Base-by-base conservation (phyloP, 495 filamentous ascomycete genomes). In the Xanthoparmelia taractica region DNA sequence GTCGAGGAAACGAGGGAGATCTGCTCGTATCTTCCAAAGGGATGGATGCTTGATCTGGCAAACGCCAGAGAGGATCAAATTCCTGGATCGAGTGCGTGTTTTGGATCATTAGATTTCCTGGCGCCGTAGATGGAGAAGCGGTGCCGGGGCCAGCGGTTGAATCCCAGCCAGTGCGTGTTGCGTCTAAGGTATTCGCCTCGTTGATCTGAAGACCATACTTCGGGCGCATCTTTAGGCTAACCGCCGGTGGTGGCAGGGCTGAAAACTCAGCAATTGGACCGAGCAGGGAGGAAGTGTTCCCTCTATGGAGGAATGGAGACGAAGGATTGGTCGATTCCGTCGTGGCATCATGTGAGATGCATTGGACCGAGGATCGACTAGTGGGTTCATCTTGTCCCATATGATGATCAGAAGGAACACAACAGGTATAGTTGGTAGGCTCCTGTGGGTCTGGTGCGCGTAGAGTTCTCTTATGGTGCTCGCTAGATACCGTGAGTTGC, bases 221-320 rank as follows among this genome's bases (percentile, higher is more conserved):
- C 27, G 38, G 48, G 13, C 20, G 31, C 6, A 36, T 20, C 27
- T 7, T 31, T 15, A 18, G 25, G 20, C 25, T 3, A 25, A 45
- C 20, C n/a, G 60, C 48, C 34, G 60, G 37, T 56, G 60, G 60
- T 55, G 60, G 37, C 18, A 62, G 60, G 54, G 27, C 50, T 31
- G 60, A 38, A 18, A 56, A 45, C 31, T 23, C 4, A 25, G 60
- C 37, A 15, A 23, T 8, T n/a, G 50, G 10, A 34, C 15, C 48
- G 41, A 33, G 25, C 15, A 45, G 38, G 27, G 31, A 31, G 38
- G 57, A 33, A 40, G 57, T 23, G n/a, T 62, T 37, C 10, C n/a
- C 34, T 25, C 36, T 18, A 18, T 23, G 15, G 25, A 23, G 48
- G 23, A 17, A 52, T 4, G 47, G 59, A 41, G 48, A 31, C 13